A percentile compares a stretch with the other conserved stretches of the same genome.
Evolutionary conservation across 441 rosid species (phyloP).

Genomic region (Populus tomentosa): DNA sequence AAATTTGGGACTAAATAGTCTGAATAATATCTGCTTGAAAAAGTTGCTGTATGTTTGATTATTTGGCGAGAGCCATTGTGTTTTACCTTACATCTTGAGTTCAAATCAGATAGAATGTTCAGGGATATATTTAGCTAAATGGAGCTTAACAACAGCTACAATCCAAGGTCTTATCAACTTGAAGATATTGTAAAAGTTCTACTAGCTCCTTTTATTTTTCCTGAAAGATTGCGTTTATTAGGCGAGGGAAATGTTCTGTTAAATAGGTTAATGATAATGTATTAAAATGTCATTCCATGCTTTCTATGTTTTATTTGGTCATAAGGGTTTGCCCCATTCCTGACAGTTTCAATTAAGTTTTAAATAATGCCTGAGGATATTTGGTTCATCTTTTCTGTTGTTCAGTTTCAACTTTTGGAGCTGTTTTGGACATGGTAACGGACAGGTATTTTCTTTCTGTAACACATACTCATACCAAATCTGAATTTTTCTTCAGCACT

Average conservation of each 20-base stretch:
- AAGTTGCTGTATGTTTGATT: not conserved
- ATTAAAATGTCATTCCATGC: not conserved
- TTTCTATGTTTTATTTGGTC: not conserved
- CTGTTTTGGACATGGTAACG: conserved; percentile 96
- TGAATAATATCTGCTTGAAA: not conserved
- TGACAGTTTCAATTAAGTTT: not conserved
- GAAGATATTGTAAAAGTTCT: not conserved
- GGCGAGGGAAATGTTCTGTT: not conserved
- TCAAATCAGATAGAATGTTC: not conserved
- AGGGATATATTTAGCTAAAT: not conserved
- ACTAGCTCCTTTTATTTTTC: not conserved
- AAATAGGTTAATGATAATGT: not conserved
- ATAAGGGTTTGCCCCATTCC: not conserved
- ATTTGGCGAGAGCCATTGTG: not conserved
- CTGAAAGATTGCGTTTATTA: not conserved
- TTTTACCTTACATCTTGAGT: not conserved
- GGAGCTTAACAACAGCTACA: not conserved
- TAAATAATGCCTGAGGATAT: not conserved
- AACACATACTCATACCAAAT: not conserved
- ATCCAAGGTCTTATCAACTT: not conserved
- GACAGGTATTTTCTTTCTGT: conserved; percentile 56
- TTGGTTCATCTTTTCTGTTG: conserved; percentile 18
- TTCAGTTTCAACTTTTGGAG: conserved; percentile 96
- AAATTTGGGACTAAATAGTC: not conserved
- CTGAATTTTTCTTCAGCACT: not conserved